Conservation (phyloP, 176 grass and related monocot species). For the Oryza coarctata region DNA sequence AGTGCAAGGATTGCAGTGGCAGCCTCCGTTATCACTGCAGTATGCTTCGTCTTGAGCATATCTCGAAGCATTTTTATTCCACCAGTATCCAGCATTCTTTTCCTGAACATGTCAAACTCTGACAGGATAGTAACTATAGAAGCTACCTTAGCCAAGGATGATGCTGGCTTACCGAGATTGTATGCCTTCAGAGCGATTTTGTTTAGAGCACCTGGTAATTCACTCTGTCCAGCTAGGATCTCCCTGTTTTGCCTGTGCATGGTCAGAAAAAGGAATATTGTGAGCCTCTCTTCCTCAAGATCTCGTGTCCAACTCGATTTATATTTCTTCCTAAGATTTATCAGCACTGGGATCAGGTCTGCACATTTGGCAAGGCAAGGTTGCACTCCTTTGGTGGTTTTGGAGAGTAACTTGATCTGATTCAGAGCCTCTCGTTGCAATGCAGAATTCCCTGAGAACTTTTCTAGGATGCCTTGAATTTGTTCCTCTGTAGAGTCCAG, state of each 20-base stretch:
- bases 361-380: conserved; percentile 33
- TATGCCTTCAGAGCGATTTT: neutral
- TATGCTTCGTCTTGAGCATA: conserved; percentile 39
- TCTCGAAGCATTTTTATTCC: conserved; percentile 38
- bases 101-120: conserved; percentile 44
- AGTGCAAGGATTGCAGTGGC: conserved; percentile 33
- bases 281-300: conserved; percentile 34
- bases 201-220: conserved; percentile 34
- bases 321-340: conserved; percentile 41
- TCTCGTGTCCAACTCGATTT: conserved; percentile 29
- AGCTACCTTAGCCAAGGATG: conserved; percentile 27
- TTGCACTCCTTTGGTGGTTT: conserved; percentile 40
- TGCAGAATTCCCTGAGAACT: conserved; percentile 22
- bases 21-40: conserved; percentile 34
- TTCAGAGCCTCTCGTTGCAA: conserved; percentile 38
- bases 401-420: conserved; percentile 31
- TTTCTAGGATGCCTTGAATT: conserved; percentile 30
- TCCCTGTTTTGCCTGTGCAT: conserved; percentile 38
- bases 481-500: conserved; percentile 36
- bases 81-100: conserved; percentile 19
- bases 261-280: conserved; percentile 35
- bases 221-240: conserved; percentile 28
- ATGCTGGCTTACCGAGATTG: conserved; percentile 3
- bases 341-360: conserved; percentile 18
- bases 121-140: conserved; percentile 35